Evolutionary conservation across 768 basidiomycete genomes (phyloP), one percentile per base, ranked within the genome.

Genomic region (Tulasnella sp.): DNA sequence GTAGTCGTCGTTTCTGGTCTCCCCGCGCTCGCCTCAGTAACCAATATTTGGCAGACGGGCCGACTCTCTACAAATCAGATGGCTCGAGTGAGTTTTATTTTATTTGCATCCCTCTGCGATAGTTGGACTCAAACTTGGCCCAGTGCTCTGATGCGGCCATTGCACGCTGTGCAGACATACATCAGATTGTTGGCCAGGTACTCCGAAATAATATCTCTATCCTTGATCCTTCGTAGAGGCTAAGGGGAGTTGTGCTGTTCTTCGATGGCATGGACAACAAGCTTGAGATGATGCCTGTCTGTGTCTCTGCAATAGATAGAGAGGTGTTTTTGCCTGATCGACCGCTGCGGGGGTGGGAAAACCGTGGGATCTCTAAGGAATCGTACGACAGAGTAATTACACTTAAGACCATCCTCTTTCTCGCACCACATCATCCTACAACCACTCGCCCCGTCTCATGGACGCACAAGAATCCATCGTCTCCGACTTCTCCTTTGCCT

Each of bases 31-130:
- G 90, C 89, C 40, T 91, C 89, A 9, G 85, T 96, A 15, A 96
- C 95, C 1, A 94, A 89, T 83, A 79, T 96, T n/a, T 95, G 93
- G 92, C 91, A 96, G 83, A 89, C 90, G 6, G 96, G 96, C 10
- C 86, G 87, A 80, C 87, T 92, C 84, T 86, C 85, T 2, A 82
- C 89, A 0, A 85, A 86, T 10, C 86, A 92, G 78, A 85, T 87
- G 35, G 82, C 91, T 44, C 84, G 85, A 82, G 96, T 93, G 80
- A 84, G 90, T 82, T 42, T 42, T 46, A 39, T 37, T 70, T 29
- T 70, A 5, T 5, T 15, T 39, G 35, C 35, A 71, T 39, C 18
- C 55, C 51, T 76, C 23, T 80, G 55, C 35, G 13, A 48, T 40
- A 46, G 7, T 20, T 29, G 0, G 7, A 18, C 16, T 77, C 32